These are phyloP conservation scores for Wickerhamomyces sydowiorum DNA, from an alignment of 805 yeast species.

Conservation along the genomic window DNA sequence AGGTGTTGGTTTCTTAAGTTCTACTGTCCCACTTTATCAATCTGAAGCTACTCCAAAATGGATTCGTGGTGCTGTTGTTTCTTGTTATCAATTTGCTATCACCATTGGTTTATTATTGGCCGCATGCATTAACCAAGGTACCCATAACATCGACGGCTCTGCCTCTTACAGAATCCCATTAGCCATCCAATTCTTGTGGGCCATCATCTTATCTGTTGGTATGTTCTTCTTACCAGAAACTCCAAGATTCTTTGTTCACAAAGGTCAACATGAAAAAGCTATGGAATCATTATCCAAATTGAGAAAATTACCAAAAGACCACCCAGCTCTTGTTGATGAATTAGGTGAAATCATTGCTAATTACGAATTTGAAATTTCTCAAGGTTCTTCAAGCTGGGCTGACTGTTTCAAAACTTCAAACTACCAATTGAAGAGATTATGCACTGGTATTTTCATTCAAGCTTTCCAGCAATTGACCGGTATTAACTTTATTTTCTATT, in stretches of 20 bases:
- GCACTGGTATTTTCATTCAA: conserved; percentile 37
- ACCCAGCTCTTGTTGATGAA: conserved; percentile 38
- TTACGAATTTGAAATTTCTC: conserved; percentile 36
- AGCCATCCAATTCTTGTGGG: conserved; percentile 66
- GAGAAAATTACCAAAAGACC: conserved; percentile 40
- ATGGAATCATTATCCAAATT: conserved; percentile 46
- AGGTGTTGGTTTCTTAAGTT: conserved; percentile 68
- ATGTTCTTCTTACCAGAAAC: conserved; percentile 68
- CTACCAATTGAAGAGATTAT: conserved; percentile 35
- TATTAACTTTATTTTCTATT: conserved; percentile 66
- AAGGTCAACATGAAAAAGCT: conserved; percentile 51
- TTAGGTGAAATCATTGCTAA: conserved; percentile 43
- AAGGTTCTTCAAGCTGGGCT: conserved; percentile 17
- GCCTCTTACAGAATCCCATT: conserved; percentile 71
- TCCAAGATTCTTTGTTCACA: conserved; percentile 63
- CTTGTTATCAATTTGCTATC: conserved; percentile 66
- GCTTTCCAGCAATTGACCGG: conserved; percentile 65
- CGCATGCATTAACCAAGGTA: conserved; percentile 65
- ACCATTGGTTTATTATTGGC: conserved; percentile 72
- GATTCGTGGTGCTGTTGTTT: conserved; percentile 72
- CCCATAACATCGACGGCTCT: conserved; percentile 42
- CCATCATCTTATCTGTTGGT: conserved; percentile 52
- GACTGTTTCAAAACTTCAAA: conserved; percentile 33
- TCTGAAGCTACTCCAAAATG: conserved; percentile 76
- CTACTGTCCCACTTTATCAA: conserved; percentile 69